Evolutionary conservation across 1,139 yeast genomes (phyloP).

Genomic region (Entelexis sorbosivorans): DNA sequence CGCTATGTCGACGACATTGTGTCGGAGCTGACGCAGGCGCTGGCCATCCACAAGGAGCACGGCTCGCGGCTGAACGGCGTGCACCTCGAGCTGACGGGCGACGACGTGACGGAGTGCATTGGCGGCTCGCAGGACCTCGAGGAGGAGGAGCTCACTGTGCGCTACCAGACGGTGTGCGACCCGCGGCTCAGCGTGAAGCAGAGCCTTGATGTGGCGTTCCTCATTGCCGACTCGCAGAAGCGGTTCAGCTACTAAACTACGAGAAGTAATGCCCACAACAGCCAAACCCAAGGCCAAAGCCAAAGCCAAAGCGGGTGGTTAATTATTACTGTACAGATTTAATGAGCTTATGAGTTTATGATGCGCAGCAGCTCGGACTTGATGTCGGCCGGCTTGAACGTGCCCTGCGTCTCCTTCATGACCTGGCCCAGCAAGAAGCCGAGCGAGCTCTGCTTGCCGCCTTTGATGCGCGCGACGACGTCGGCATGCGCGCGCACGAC

Average conservation of each 20-base stretch:
- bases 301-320: too few species aligned
- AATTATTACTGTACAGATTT: too few species aligned
- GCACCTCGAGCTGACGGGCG: constrained; percentile 38
- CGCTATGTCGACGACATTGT: constrained; percentile 37
- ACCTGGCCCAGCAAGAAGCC: constrained; percentile 76
- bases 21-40: constrained; percentile 32
- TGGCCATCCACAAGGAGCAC: constrained; percentile 31
- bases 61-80: constrained; percentile 34
- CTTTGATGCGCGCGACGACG: constrained; percentile 48
- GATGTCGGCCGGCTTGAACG: constrained; percentile 18
- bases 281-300: too few species aligned
- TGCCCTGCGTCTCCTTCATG: constrained; percentile 38
- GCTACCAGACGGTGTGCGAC: constrained; percentile 38
- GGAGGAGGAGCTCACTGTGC: constrained; percentile 34
- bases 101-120: constrained; percentile 38
- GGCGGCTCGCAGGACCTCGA: constrained; percentile 36
- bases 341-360: background rate
- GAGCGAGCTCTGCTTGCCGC: constrained; percentile 51
- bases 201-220: constrained; percentile 36
- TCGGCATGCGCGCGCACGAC: constrained; percentile 45
- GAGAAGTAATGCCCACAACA: too few species aligned
- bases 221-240: constrained; percentile 32
- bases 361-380: constrained; percentile 10
- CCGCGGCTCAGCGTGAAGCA: constrained; percentile 35
- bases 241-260: background rate